phyloP scores from a whole-genome alignment of 805 yeast species.

The Lipomyces mesembrius region DNA sequence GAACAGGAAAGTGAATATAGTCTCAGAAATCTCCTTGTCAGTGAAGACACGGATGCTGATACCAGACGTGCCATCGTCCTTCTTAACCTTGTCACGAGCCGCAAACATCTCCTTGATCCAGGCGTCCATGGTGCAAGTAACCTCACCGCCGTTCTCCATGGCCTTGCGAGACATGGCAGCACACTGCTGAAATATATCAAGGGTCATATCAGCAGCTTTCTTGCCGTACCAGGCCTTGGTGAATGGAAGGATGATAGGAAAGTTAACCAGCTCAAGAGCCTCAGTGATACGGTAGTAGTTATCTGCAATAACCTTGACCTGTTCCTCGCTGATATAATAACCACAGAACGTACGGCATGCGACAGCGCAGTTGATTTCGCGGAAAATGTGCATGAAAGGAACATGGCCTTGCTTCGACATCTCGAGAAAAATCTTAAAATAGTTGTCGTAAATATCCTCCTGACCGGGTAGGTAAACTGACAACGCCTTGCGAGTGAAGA shows the following conservation, averaged over 20 bases:
- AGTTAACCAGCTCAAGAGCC: conserved; percentile 95
- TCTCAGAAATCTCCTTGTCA: conserved; percentile 92
- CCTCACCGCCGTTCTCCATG: conserved; percentile 75
- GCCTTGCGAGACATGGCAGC: conserved; percentile 85
- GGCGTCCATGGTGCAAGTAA: conserved; percentile 91
- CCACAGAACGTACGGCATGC: conserved; percentile 96
- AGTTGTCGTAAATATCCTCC: conserved; percentile 82
- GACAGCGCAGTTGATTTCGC: conserved; percentile 94
- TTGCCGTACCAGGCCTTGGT: conserved; percentile 99
- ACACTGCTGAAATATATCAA: conserved; percentile 87
- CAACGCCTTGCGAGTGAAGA: conserved; percentile 83
- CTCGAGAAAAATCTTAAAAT: conserved; percentile 68
- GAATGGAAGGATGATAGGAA: conserved; percentile 94
- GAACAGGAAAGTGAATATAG: conserved; percentile 92
- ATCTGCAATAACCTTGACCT: conserved; percentile 85
- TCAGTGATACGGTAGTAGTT: conserved; percentile 91
- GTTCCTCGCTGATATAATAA: conserved; percentile 88
- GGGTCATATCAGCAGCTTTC: conserved; percentile 88
- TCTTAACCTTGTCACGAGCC: conserved; percentile 55
- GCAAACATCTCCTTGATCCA: conserved; percentile 89
- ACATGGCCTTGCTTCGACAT: conserved; percentile 62
- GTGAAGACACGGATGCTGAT: conserved; percentile 75
- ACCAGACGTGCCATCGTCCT: conserved; percentile 55
- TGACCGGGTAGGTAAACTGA: conserved; percentile 81
- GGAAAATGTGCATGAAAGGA: conserved; percentile 87